Conservation (phyloP, 2,329 filamentous ascomycete species). For the Didymella lethalis region DNA sequence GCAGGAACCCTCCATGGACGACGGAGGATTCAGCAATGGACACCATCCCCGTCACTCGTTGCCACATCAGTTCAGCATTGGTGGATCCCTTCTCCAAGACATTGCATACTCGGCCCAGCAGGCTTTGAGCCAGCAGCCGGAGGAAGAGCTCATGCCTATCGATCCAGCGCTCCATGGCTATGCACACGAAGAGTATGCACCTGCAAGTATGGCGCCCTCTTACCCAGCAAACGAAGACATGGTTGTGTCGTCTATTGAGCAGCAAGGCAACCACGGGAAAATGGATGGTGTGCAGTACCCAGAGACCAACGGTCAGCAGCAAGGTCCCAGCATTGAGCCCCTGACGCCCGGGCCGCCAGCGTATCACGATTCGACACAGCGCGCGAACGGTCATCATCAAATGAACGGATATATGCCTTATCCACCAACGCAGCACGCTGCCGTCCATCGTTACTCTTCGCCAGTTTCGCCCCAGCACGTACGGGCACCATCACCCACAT, state of each 20-base stretch:
- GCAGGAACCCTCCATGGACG: conserved; percentile 35
- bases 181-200: conserved; percentile 27
- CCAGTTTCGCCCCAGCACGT: conserved; percentile 33
- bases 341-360: conserved; percentile 37
- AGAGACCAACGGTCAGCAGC: conserved; percentile 18
- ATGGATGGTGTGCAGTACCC: conserved; percentile 14
- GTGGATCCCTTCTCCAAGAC: conserved; percentile 34
- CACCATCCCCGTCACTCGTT: conserved; percentile 35
- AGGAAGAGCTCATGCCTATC: conserved; percentile 40
- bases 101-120: conserved; percentile 44
- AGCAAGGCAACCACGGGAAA: conserved; percentile 24
- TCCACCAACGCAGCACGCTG: conserved; percentile 16
- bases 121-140: conserved; percentile 30
- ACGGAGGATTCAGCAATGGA: conserved; percentile 34
- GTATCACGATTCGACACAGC: conserved; percentile 11
- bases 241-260: conserved; percentile 48
- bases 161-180: conserved; percentile 41
- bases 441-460: conserved; percentile 27
- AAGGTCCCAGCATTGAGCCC: conserved; percentile 37
- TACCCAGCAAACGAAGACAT: conserved; percentile 35
- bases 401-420: conserved; percentile 25
- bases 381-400: conserved; percentile 19
- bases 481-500: conserved; percentile 26
- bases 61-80: conserved; percentile 32
- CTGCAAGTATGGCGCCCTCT: conserved; percentile 24